These are phyloP conservation scores for Glycine tomentella DNA, from an alignment of 306 rosid genomes.

Conservation along the genomic window DNA sequence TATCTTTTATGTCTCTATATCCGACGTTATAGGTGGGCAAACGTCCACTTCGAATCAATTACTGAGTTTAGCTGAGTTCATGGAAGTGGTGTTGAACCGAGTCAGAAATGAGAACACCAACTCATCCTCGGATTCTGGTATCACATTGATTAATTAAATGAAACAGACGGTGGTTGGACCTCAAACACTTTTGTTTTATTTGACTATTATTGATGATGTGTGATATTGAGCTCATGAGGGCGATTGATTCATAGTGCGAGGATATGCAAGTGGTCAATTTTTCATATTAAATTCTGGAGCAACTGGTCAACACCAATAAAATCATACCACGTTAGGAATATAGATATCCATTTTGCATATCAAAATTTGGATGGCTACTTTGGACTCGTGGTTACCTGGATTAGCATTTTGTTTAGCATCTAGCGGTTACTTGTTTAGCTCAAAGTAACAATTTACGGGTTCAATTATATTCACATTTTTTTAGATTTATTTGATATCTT, in stretches of 20 bases:
- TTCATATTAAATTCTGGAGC: background rate
- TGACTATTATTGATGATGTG: background rate
- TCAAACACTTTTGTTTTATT: background rate
- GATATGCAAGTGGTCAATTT: background rate
- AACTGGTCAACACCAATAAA: background rate
- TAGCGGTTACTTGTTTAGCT: conserved; percentile 22
- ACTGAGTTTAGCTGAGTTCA: too few relatives aligned
- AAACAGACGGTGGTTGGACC: background rate
- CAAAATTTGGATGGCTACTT: conserved; percentile 6
- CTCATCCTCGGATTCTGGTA: background rate
- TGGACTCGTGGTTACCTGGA: background rate
- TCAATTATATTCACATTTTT: too few relatives aligned
- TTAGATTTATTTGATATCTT: too few relatives aligned
- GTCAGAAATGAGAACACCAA: background rate
- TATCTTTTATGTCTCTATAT: too few relatives aligned
- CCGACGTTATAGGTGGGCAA: too few relatives aligned
- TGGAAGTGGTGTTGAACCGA: background rate
- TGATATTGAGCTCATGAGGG: background rate
- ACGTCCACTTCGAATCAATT: background rate
- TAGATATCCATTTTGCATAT: background rate
- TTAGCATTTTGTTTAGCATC: background rate
- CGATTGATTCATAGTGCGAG: background rate
- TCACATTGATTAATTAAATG: conserved; percentile 12
- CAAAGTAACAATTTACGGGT: background rate
- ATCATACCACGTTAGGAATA: conserved; percentile 21